Evolutionary conservation across 495 filamentous ascomycete species (phyloP).

Genomic region (Endocarpon pusillum): DNA sequence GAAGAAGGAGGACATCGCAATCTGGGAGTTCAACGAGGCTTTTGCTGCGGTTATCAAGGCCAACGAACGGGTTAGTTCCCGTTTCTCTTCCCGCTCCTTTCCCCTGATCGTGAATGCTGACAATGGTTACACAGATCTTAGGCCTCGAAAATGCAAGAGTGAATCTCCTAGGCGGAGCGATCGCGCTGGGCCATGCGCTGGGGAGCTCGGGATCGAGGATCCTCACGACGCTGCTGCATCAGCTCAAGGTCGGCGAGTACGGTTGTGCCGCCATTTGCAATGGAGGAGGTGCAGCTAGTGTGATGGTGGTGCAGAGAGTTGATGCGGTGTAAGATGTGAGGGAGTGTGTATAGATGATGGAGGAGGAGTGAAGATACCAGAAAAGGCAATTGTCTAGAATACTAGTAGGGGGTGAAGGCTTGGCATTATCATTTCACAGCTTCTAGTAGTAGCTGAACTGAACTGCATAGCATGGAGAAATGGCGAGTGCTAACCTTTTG

Average conservation of each 20-base stretch:
- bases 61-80: constrained; percentile 55
- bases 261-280: constrained; percentile 95
- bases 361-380: no score
- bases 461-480: no score
- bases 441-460: no score
- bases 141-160: constrained; percentile 60
- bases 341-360: no score
- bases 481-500: no score
- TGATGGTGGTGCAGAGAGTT: constrained; percentile 80
- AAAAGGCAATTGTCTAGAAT: no score
- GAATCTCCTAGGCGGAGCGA: constrained; percentile 80
- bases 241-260: constrained; percentile 79
- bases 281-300: constrained; percentile 80
- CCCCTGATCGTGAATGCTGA: constrained; percentile 2
- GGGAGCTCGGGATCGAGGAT: constrained; percentile 91
- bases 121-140: constrained; percentile 40
- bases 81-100: background rate
- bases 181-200: constrained; percentile 83
- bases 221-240: constrained; percentile 75
- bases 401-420: no score
- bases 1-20: constrained; percentile 67
- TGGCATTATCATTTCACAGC: no score
- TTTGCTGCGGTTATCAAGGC: constrained; percentile 94
- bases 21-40: constrained; percentile 98
- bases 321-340: constrained; percentile 47